Evolutionary conservation across 2,329 filamentous ascomycete genomes (phyloP), one percentile per base, ranked within the genome.

Genomic region (Colletotrichum higginsianum): DNA sequence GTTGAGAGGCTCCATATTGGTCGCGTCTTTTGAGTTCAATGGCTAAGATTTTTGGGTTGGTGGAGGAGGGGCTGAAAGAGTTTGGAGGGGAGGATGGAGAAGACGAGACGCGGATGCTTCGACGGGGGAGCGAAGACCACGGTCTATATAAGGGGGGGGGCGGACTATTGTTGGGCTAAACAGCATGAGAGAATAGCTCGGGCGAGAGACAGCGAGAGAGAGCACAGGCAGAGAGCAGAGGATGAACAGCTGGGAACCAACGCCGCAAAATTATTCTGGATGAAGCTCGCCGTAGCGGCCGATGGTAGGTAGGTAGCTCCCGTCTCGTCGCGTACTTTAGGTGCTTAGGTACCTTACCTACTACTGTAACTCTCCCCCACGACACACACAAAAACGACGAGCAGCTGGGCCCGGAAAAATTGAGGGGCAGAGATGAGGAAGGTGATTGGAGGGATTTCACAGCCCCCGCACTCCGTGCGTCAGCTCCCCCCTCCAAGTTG

Each of bases 1-100:
- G 76, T 89, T 91, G 73, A 92, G 86, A 75, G 89, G 88, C 75
- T 88, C 85, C 87, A 89, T 90, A 35, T 52, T 81, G 75, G 72
- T 53, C 61, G 57, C 57, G 57, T 23, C 12, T 18, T 35, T 56
- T 47, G 21, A 38, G 9, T 53, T 71, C 70, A 72, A 72, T 72
- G 66, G 53, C 65, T 61, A 1, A 44, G 21, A 23, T 46, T n/a
- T 1, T 46, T 52, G 21, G n/a, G 42, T 46, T 52, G 30, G n/a
- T 30, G 38, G 44, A 66, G 38, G 18, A 71, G 55, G 12, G 2
- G 47, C 13, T 57, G 38, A 2, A 35, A 47, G 44, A 21, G 18
- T 46, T 70, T 38, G 53, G 40, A 44, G 13, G n/a, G 53, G 40
- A 44, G 18, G n/a, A 65, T 56, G 49, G 60, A 42, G 69, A 66